Evolutionary conservation across 176 grass and related monocot species (phyloP).

Genomic region (Oryza meyeriana): DNA sequence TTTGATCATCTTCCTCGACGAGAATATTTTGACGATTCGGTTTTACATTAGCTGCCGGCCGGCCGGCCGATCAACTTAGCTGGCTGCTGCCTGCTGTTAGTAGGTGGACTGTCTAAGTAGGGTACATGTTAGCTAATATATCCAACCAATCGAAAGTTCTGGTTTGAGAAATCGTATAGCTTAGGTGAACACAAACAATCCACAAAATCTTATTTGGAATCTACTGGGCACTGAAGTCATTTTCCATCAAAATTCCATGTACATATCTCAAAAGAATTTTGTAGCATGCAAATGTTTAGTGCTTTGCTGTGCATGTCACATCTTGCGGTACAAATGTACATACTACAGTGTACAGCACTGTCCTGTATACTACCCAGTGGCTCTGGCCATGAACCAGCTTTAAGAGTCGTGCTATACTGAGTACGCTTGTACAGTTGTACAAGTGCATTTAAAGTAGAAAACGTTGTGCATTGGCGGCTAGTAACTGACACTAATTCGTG

Average conservation of each 20-base stretch:
- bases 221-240: background rate
- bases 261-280: background rate
- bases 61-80: background rate
- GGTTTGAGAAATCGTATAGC: background rate
- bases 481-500: background rate
- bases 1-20: background rate
- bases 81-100: constrained; percentile 19
- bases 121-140: background rate
- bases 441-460: background rate
- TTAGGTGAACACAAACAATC: background rate
- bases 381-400: background rate
- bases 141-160: constrained; percentile 15
- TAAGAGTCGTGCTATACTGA: background rate
- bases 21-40: constrained; percentile 8
- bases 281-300: background rate
- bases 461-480: background rate
- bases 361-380: too few species aligned
- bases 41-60: background rate
- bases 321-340: background rate
- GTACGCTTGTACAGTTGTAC: background rate
- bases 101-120: constrained; percentile 19
- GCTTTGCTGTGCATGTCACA: background rate
- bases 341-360: too few species aligned
- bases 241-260: background rate
- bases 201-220: background rate